Evolutionary conservation across 2,329 filamentous ascomycete genomes (phyloP).

Genomic region (Xylaria multiplex): DNA sequence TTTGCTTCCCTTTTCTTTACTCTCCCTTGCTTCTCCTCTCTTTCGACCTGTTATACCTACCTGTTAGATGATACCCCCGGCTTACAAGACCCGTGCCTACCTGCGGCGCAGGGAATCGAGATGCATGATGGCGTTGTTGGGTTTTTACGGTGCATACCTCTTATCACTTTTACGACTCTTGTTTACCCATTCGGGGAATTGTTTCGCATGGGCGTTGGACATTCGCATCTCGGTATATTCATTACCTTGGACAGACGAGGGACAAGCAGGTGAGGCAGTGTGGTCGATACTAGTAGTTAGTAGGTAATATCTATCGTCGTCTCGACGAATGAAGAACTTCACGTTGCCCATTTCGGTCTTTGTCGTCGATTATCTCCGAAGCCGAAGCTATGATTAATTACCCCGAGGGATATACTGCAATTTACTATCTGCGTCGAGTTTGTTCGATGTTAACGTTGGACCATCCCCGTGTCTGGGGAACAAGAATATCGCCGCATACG

Average conservation of each 20-base stretch:
- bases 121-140: not conserved
- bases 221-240: too few relatives aligned
- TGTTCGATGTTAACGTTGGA: not conserved
- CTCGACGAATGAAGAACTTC: not conserved
- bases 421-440: not conserved
- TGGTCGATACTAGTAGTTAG: too few relatives aligned
- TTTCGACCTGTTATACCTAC: not conserved
- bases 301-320: too few relatives aligned
- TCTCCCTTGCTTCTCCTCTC: not conserved
- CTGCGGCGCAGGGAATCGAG: too few relatives aligned
- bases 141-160: too few relatives aligned
- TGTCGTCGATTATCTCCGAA: not conserved
- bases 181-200: too few relatives aligned
- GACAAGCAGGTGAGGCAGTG: too few relatives aligned
- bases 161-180: too few relatives aligned
- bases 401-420: not conserved
- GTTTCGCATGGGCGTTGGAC: too few relatives aligned
- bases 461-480: not conserved
- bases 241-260: too few relatives aligned
- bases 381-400: not conserved
- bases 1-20: not conserved
- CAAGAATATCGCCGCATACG: too few relatives aligned
- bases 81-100: not conserved
- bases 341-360: not conserved
- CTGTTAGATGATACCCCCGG: constrained; percentile 7